Percentiles rank a stretch among this genome's conserved stretches.
Conservation (phyloP, 2,329 filamentous ascomycete species). For the Trichoderma hamatum region DNA sequence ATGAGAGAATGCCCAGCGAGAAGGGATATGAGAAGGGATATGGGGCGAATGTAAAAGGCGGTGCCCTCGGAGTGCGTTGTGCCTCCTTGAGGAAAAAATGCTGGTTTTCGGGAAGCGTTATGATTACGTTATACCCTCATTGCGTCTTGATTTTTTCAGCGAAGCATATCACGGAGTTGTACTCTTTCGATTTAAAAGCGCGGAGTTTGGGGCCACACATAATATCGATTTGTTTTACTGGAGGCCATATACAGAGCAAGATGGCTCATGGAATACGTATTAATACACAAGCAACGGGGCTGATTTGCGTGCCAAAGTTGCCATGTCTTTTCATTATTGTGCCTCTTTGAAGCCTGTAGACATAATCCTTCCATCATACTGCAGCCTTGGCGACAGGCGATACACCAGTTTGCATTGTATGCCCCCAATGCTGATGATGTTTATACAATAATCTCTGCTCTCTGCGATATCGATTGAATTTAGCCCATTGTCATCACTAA, state of each 20-base stretch:
- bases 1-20: not conserved
- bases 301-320: not conserved
- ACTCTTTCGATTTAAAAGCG: conserved; percentile 1
- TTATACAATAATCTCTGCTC: too few relatives aligned
- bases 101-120: conserved; percentile 5
- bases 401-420: too few relatives aligned
- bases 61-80: not conserved
- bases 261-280: not conserved
- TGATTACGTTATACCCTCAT: conserved; percentile 12
- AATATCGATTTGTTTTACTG: not conserved
- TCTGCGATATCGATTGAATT: too few relatives aligned
- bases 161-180: conserved; percentile 19
- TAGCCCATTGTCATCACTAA: too few relatives aligned
- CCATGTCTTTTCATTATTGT: not conserved
- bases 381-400: too few relatives aligned
- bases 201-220: conserved; percentile 3
- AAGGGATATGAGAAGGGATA: not conserved
- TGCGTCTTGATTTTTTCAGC: conserved; percentile 13
- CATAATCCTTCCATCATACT: too few relatives aligned
- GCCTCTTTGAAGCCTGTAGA: not conserved
- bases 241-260: not conserved
- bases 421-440: too few relatives aligned
- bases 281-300: not conserved
- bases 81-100: not conserved
- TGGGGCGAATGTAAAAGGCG: not conserved